Percentiles rank a stretch among this genome's conserved stretches.
These are phyloP conservation scores for Russula earlei DNA, from an alignment of 768 basidiomycete genomes.

Conservation along the genomic window DNA sequence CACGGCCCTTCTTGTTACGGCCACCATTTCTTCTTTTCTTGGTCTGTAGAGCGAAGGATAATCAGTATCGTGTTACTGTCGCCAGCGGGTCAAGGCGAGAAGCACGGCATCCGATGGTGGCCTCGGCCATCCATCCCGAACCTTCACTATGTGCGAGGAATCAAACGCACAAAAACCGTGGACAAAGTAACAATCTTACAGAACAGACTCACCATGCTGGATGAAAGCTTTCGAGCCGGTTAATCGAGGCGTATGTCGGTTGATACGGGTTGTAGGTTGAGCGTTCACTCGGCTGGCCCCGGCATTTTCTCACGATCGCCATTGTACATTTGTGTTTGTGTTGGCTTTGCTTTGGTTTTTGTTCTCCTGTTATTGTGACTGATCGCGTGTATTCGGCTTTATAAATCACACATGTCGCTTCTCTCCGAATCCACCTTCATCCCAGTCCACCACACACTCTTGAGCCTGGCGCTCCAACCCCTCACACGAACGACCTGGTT, in stretches of 20 bases:
- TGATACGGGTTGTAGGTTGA: slow-evolving; percentile 9
- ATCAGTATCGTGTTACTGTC: slow-evolving; percentile 18
- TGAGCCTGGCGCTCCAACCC: slow-evolving; percentile 16
- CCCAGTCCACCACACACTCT: background rate
- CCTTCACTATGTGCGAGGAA: slow-evolving; percentile 2
- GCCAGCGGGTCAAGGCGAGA: background rate
- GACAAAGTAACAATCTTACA: background rate
- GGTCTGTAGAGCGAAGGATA: slow-evolving; percentile 45
- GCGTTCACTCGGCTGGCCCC: slow-evolving; percentile 8
- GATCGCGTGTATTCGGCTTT: slow-evolving; percentile 1
- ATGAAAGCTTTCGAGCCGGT: slow-evolving; percentile 2
- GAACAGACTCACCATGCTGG: slow-evolving; percentile 30
- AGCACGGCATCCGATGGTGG: slow-evolving; percentile 22
- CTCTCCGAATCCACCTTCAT: background rate
- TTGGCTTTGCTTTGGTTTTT: background rate
- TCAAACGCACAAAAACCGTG: background rate
- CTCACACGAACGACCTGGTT: background rate
- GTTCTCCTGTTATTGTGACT: background rate
- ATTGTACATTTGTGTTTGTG: no score
- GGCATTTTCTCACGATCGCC: slow-evolving; percentile 5
- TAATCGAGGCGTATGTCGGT: slow-evolving; percentile 8
- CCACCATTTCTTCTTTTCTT: slow-evolving; percentile 99
- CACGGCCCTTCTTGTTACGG: slow-evolving; percentile 98
- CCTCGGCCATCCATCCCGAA: slow-evolving; percentile 27
- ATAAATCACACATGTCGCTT: background rate